Evolutionary conservation across 805 yeast genomes (phyloP).

Genomic region (Hanseniaspora jakobsenii): DNA sequence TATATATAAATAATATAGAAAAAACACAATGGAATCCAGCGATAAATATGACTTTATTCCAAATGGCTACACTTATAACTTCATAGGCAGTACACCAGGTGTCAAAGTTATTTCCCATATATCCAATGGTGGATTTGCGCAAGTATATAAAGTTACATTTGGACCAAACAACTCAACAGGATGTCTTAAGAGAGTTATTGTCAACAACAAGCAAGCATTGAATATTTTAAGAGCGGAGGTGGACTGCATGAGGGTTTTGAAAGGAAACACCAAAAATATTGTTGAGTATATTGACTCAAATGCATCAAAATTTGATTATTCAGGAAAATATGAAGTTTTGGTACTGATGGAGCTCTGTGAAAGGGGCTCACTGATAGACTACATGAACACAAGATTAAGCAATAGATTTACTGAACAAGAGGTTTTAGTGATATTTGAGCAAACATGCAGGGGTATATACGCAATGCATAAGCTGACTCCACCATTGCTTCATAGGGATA

Average conservation of each 20-base stretch:
- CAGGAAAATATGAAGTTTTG: conserved; percentile 62
- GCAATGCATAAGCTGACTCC: conserved; percentile 65
- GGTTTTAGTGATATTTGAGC: conserved; percentile 54
- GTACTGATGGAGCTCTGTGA: conserved; percentile 71
- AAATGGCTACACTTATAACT: conserved; percentile 12
- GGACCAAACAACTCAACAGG: conserved; percentile 47
- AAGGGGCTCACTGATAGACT: conserved; percentile 62
- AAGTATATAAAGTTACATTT: conserved; percentile 67
- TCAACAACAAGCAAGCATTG: conserved; percentile 76
- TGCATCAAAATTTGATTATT: conserved; percentile 57
- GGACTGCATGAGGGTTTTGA: conserved; percentile 85
- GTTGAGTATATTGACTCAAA: conserved; percentile 92
- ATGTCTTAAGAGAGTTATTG: conserved; percentile 88
- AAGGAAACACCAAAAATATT: conserved; percentile 56
- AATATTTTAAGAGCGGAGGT: conserved; percentile 85
- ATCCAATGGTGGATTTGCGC: conserved; percentile 92
- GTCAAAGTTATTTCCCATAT: conserved; percentile 48
- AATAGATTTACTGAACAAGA: conserved; percentile 58
- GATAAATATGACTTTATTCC: conserved; percentile 9
- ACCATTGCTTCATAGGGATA: conserved; percentile 65
- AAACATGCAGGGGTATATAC: conserved; percentile 60
- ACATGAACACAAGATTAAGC: conserved; percentile 61
- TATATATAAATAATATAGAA: not conserved
- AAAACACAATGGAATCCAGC: conserved; percentile 6
- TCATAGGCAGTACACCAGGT: conserved; percentile 12